Conservation (phyloP, 768 basidiomycete species). For the Rhizopogon rudus region DNA sequence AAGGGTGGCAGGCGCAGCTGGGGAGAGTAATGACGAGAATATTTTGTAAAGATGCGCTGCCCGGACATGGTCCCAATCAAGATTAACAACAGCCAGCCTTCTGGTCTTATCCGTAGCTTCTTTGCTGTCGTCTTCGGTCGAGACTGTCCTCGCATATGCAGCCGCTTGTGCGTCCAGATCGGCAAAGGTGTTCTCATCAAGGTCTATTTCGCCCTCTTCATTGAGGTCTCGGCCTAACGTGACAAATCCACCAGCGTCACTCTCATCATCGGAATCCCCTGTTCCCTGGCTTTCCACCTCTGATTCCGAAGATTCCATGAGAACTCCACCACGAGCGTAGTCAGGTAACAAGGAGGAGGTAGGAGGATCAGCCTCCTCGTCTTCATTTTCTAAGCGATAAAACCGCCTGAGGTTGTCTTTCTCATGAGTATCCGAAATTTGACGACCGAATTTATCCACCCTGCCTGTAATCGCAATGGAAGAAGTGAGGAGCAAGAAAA, state of each 20-base stretch:
- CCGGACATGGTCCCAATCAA: conserved; percentile 97
- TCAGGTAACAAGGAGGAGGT: conserved; percentile 37
- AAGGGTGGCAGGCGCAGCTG: conserved; percentile 40
- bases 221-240: conserved; percentile 44
- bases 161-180: conserved; percentile 73
- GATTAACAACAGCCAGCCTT: conserved; percentile 86
- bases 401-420: conserved; percentile 74
- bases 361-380: conserved; percentile 26
- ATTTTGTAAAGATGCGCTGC: conserved; percentile 90
- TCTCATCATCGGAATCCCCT: conserved; percentile 37
- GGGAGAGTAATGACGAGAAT: conserved; percentile 79
- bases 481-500: background rate
- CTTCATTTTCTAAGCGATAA: conserved; percentile 62
- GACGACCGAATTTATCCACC: conserved; percentile 90
- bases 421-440: conserved; percentile 61
- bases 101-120: conserved; percentile 46
- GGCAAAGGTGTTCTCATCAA: conserved; percentile 72
- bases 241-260: conserved; percentile 44
- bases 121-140: conserved; percentile 37
- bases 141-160: conserved; percentile 44
- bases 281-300: conserved; percentile 6
- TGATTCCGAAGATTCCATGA: conserved; percentile 71
- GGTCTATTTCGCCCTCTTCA: conserved; percentile 54
- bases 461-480: conserved; percentile 27
- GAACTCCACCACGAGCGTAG: conserved; percentile 84